Evolutionary conservation across 805 yeast genomes (phyloP), one percentile per base, ranked within the genome.

Genomic region (Kodamaea jinghongensis): DNA sequence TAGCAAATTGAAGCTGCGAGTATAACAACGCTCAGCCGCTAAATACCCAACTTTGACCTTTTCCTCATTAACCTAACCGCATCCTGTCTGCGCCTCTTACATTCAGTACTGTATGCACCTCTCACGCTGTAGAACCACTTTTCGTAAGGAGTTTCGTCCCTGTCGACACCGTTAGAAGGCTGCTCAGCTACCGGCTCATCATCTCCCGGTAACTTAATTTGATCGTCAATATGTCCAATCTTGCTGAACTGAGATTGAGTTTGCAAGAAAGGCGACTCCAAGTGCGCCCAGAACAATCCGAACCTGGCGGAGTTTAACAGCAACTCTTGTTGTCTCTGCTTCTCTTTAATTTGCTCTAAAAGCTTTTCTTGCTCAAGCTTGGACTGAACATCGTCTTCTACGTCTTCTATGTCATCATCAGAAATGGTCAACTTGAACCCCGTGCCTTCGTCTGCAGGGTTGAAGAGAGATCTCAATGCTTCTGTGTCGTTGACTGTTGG

Each of bases 161-260:
- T 66, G 2, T 61, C 65, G 3, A 36, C 44, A 13, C 3, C 53
- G 52, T 20, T 20, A n/a, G n/a, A n/a, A n/a, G n/a, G 23, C 23
- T 20, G 8, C 23, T 14, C 33, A 25, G 14, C 41, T 4, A 33
- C 35, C 3, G 38, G 26, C 11, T 52, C 56, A 14, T 44, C 51
- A 39, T 63, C 70, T 3, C 71, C 73, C 1, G 73, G 73, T 32
- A 69, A 55, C 22, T 45, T 50, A 13, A 61, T 44, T 6, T 56
- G 64, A 27, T 57, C 62, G 11, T 49, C 52, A 2, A 43, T 44
- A n/a, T 58, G 52, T 6, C 75, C 69, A 26, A 84, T 49, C 51
- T 79, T 83, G 43, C 75, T 76, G 34, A 88, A 58, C 57, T 86
- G 96, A 0, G 96, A 73, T 62, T 90, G 98, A 0, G 96, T 82